Evolutionary conservation across 1,139 yeast species (phyloP).

Genomic region (Zygoascus meyerae): DNA sequence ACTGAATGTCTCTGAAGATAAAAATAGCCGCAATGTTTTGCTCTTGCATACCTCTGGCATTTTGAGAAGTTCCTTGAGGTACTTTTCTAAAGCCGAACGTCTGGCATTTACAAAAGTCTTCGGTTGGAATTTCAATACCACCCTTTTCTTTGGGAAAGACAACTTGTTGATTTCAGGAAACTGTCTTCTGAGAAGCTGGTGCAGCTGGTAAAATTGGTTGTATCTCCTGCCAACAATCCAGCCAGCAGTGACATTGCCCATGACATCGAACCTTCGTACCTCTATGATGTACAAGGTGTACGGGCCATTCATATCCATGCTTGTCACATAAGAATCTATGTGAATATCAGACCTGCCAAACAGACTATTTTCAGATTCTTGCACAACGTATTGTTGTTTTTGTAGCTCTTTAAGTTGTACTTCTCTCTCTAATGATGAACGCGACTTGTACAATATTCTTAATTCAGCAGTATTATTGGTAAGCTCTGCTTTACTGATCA

Average conservation of each 20-base stretch:
- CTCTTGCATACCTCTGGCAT: slow-evolving; percentile 71
- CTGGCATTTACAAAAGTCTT: slow-evolving; percentile 61
- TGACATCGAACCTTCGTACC: slow-evolving; percentile 51
- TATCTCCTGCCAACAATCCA: slow-evolving; percentile 90
- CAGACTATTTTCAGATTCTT: slow-evolving; percentile 74
- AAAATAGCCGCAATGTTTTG: slow-evolving; percentile 63
- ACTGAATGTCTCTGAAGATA: slow-evolving; percentile 64
- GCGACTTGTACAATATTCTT: slow-evolving; percentile 61
- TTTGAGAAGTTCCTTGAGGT: slow-evolving; percentile 50
- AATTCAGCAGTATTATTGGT: slow-evolving; percentile 69
- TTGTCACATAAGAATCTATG: slow-evolving; percentile 60
- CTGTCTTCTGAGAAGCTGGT: slow-evolving; percentile 53
- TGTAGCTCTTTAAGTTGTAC: slow-evolving; percentile 65
- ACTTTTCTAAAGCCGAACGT: slow-evolving; percentile 53
- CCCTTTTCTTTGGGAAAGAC: slow-evolving; percentile 59
- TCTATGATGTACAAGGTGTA: slow-evolving; percentile 70
- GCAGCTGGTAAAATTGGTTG: slow-evolving; percentile 72
- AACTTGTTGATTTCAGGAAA: slow-evolving; percentile 49
- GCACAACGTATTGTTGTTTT: slow-evolving; percentile 74
- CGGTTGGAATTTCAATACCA: slow-evolving; percentile 62
- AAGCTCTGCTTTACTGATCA: slow-evolving; percentile 72
- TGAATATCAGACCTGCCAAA: slow-evolving; percentile 61
- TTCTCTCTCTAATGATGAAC: slow-evolving; percentile 60
- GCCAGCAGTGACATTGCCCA: slow-evolving; percentile 54
- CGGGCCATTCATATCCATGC: slow-evolving; percentile 48